Base-by-base conservation (phyloP, 306 rosid species). In the Arachis hypogaea region DNA sequence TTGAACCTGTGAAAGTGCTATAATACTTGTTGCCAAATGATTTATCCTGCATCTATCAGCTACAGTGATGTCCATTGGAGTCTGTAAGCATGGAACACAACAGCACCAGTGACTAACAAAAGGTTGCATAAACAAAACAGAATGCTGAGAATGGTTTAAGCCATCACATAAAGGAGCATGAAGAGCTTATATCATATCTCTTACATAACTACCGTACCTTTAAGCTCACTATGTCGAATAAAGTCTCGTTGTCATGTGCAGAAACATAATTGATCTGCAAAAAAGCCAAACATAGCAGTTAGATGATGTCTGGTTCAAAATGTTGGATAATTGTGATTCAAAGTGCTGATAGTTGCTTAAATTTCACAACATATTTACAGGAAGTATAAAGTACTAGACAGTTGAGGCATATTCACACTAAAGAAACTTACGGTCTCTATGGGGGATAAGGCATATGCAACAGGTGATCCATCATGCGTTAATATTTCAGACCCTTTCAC, bases 221-320 rank as follows among this genome's bases (percentile, higher is more conserved):
- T 62, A 94, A 71, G 88, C 90, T 84, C 71, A 94, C 85, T 11
- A 86, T 83, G 90, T 94, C 97, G 82, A 94, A 94, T 30, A 94
- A 79, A 72, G 96, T 92, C 80, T 94, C 96, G 58, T 94, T 92
- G 80, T 92, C 96, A 83, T 94, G 99, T 64, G 97, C 97, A 55
- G 96, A 92, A 85, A 82, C 99, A 75, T 92, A 92, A 82, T 92
- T 94, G 58, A 94, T 72, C 98, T 94, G 88, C 77, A 88, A 82
- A 81, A 78, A 66, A 77, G 72, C 56, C 3, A 54, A 73, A 55
- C 67, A 51, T 42, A 33, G 45, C 71, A 80, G 76, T 73, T 59
- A 61, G 66, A 74, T 49, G 74, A 57, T 63, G 47, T 54, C 10
- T 16, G 5, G 3, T 44, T 73, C 60, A 59, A 59, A 79, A 44